These are phyloP conservation scores for Penicillium freii DNA, from an alignment of 2,329 filamentous ascomycete genomes.

Conservation along the genomic window DNA sequence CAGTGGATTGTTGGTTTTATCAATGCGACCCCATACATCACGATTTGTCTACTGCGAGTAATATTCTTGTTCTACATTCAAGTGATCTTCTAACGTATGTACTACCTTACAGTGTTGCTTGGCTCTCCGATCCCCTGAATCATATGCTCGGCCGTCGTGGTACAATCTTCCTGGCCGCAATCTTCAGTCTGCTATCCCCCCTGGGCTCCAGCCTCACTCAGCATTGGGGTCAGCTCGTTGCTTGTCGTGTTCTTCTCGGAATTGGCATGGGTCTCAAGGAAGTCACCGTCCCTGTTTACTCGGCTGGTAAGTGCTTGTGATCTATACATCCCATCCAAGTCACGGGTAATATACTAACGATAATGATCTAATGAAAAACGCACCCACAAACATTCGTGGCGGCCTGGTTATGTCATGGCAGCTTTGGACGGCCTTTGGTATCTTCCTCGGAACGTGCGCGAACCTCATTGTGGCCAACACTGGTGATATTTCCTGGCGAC, in stretches of 20 bases:
- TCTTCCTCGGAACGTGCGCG: conserved; percentile 42
- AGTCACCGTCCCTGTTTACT: conserved; percentile 53
- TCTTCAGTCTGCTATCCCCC: conserved; percentile 20
- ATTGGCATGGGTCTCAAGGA: conserved; percentile 42
- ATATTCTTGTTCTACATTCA: not conserved
- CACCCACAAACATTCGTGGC: conserved; percentile 54
- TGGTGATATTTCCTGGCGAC: conserved; percentile 44
- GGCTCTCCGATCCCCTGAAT: conserved; percentile 22
- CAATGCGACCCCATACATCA: conserved; percentile 55
- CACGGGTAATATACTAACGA: not conserved
- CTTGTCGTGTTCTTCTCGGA: conserved; percentile 28
- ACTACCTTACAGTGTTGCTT: conserved; percentile 11
- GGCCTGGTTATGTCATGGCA: conserved; percentile 58
- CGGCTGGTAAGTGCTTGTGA: conserved; percentile 32
- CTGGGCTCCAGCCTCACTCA: conserved; percentile 19
- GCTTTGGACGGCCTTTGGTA: conserved; percentile 47
- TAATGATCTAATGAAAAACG: conserved; percentile 40
- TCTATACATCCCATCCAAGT: not conserved
- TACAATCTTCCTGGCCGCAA: conserved; percentile 18
- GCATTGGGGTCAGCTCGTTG: conserved; percentile 18
- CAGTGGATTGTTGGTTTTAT: conserved; percentile 61
- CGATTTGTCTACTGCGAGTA: conserved; percentile 48
- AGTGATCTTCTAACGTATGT: not conserved
- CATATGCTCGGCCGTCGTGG: conserved; percentile 18
- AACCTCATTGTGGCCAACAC: conserved; percentile 43